Conservation (phyloP, 441 rosid genomes). For the Lepidium campestre region DNA sequence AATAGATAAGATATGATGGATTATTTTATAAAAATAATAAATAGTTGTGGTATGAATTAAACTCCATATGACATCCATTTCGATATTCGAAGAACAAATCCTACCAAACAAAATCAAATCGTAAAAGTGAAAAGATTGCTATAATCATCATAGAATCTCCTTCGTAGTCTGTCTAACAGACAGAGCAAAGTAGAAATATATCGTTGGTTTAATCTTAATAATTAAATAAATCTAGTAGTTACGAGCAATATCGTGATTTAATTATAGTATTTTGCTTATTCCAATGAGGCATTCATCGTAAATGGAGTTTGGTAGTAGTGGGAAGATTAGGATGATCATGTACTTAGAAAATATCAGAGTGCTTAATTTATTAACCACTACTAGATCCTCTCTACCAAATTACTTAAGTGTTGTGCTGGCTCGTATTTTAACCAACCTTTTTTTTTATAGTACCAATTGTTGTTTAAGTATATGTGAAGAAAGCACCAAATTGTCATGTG, state of each 20-base stretch:
- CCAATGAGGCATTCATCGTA: constrained; percentile 13
- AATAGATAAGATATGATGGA: background rate
- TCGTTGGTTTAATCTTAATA: background rate
- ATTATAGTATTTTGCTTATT: background rate
- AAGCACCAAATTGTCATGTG: constrained; percentile 27
- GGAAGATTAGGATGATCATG: constrained; percentile 23
- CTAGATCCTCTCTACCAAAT: constrained; percentile 10
- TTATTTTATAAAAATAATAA: background rate
- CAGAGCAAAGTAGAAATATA: background rate
- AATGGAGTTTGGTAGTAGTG: constrained; percentile 21
- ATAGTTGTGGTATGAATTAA: background rate
- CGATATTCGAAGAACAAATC: background rate
- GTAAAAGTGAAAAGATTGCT: constrained; percentile 16
- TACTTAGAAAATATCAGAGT: constrained; percentile 18
- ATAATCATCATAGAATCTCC: constrained; percentile 14
- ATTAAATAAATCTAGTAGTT: no score
- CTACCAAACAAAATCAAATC: constrained; percentile 17
- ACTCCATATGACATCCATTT: background rate
- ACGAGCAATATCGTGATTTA: background rate
- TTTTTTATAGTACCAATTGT: background rate
- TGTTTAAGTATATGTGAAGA: constrained; percentile 13
- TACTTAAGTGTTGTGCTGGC: constrained; percentile 17
- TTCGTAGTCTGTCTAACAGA: constrained; percentile 1
- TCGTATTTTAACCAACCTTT: constrained; percentile 11
- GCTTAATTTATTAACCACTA: background rate